These are phyloP conservation scores for Lachnellula suecica DNA, from an alignment of 2,329 filamentous ascomycete species.

Conservation along the genomic window DNA sequence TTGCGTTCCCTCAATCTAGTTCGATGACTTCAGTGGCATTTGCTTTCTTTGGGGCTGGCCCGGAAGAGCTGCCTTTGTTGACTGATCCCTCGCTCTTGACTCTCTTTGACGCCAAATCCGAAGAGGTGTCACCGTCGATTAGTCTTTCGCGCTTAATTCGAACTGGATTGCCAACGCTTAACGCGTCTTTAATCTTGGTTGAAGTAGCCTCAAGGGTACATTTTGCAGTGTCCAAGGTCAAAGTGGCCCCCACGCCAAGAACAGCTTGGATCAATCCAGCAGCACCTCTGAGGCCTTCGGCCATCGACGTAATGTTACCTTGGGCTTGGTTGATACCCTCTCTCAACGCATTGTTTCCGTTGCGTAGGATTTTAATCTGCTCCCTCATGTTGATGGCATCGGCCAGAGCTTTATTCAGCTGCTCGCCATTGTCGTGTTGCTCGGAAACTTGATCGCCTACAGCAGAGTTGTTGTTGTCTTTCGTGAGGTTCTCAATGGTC, in stretches of 20 bases:
- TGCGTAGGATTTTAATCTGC: neutral
- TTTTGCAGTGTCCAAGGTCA: neutral
- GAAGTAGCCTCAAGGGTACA: neutral
- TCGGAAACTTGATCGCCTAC: no score
- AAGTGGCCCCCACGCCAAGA: neutral
- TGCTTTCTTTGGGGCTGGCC: neutral
- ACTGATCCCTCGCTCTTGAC: no score
- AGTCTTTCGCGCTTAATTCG: neutral
- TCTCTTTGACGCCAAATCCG: no score
- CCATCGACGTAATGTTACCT: constrained; percentile 1
- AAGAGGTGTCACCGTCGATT: neutral
- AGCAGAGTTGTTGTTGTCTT: no score
- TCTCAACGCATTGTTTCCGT: neutral
- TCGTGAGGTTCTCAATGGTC: no score
- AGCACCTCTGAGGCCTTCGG: neutral
- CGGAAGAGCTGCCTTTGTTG: neutral
- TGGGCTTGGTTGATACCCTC: neutral
- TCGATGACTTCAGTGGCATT: no score
- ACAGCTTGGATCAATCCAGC: constrained; percentile 7
- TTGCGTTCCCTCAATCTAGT: no score
- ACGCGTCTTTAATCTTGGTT: constrained; percentile 1
- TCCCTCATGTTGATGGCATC: neutral
- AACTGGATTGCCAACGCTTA: neutral
- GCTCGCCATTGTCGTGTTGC: no score
- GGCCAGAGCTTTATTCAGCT: neutral